Base-by-base conservation (phyloP, 805 yeast species). In the Suhomyces prunicola region DNA sequence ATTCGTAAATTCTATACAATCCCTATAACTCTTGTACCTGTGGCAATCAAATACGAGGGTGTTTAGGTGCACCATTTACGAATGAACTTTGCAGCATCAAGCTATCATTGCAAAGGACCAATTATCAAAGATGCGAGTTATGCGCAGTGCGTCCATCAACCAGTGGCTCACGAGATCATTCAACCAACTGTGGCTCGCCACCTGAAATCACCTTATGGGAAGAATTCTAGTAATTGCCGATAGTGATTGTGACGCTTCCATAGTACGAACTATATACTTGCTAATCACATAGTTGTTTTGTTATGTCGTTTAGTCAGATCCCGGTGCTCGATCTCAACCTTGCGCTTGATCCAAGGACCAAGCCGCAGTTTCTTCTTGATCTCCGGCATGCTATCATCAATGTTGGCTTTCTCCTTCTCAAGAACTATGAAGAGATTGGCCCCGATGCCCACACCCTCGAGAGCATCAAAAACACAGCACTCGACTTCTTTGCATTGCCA, bases 381-480 rank as follows among this genome's bases (percentile, higher is more conserved):
- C 59, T 76, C 45, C 63, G 70, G 44, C 64, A 77, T 56, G 85
- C 86, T 0, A 66, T 83, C n/a, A 73, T 82, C 51, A 70, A 78
- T 31, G 79, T 84, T 17, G 88, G 88, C 6, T 83, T 83, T 58
- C 63, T 84, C 39, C 73, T 81, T 44, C 64, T 83, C 47, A 68
- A 63, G 27, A 77, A 79, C 58, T 73, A 66, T 54, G 68, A 69
- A 23, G 13, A 47, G 6, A 33, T 44, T 1, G 52, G 62, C 6
- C 84, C 84, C 5, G 65, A 72, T 3, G 65, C 66, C 26, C 64
- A 64, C 39, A 72, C 75, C 41, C 68, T 77, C 31, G 66, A 63
- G 22, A 63, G 62, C 10, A 68, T 83, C 41, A 69, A 71, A 52
- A 59, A 59, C n/a, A 71, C 77, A 52, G 65, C 82, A 0, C 61